Percentiles rank a stretch among this genome's conserved stretches.
Evolutionary conservation across 176 grass and related monocot genomes (phyloP).

Genomic region (Aegilops tauschii): DNA sequence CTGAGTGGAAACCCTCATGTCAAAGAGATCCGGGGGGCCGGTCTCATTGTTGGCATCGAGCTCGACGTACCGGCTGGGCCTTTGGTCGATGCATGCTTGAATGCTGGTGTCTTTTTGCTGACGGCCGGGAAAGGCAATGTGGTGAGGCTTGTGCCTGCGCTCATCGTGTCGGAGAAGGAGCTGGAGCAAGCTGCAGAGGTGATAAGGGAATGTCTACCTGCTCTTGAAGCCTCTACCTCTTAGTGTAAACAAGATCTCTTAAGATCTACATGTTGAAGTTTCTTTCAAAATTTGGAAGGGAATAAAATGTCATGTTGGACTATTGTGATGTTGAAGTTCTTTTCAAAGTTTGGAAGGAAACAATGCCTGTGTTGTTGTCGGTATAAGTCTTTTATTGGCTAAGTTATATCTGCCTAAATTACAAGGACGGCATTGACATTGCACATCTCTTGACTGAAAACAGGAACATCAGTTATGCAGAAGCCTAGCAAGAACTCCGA

Average conservation of each 20-base stretch:
- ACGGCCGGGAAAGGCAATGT: constrained; percentile 90
- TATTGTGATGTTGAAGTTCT: background rate
- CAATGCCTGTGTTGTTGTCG: background rate
- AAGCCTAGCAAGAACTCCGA: constrained; percentile 69
- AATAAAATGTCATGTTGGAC: constrained; percentile 13
- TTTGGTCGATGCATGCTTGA: constrained; percentile 58
- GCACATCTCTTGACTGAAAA: background rate
- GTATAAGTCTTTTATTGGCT: background rate
- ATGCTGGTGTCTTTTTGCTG: constrained; percentile 70
- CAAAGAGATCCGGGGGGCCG: constrained; percentile 68
- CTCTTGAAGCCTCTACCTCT: constrained; percentile 26
- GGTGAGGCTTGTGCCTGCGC: constrained; percentile 65
- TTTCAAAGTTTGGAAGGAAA: background rate
- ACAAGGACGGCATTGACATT: background rate
- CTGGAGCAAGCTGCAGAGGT: constrained; percentile 60
- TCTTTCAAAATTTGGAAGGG: constrained; percentile 8
- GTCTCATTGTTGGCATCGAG: constrained; percentile 73
- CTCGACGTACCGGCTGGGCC: constrained; percentile 57
- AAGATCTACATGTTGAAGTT: background rate
- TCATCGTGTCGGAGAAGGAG: constrained; percentile 78
- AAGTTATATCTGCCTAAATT: background rate
- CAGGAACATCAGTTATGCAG: background rate
- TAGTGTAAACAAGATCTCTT: constrained; percentile 1
- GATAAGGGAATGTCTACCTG: constrained; percentile 61
- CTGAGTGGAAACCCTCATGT: constrained; percentile 55